phyloP scores from a whole-genome alignment of 352 stramenopile genomes.

The Albugo laibachii region DNA sequence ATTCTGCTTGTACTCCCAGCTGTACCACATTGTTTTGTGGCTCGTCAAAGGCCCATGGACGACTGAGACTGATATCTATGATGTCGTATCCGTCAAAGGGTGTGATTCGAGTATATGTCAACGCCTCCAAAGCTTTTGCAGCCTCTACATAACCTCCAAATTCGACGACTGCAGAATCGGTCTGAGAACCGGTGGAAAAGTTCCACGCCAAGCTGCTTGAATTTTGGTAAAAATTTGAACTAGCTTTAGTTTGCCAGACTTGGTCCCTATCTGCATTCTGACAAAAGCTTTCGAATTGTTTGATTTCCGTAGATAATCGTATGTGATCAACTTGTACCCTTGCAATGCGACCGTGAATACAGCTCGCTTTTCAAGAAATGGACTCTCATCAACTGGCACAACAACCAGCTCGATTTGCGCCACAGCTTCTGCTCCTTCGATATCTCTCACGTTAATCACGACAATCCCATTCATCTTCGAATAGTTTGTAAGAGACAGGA shows the following conservation, averaged over 20 bases:
- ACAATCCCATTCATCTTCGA: conserved; percentile 35
- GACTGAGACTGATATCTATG: conserved; percentile 29
- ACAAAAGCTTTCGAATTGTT: conserved; percentile 12
- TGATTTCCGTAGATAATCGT: not conserved
- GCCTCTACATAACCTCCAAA: conserved; percentile 12
- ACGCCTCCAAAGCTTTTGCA: conserved; percentile 10
- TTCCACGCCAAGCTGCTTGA: conserved; percentile 10
- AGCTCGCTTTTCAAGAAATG: not conserved
- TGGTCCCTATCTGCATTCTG: conserved; percentile 25
- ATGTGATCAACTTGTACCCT: conserved; percentile 1
- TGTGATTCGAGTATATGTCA: conserved; percentile 21
- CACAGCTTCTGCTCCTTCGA: not conserved
- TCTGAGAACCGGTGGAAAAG: conserved; percentile 9
- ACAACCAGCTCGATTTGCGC: conserved; percentile 1
- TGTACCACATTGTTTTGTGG: conserved; percentile 24
- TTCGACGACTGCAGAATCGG: conserved; percentile 9
- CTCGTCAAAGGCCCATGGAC: conserved; percentile 15
- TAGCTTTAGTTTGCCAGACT: conserved; percentile 23
- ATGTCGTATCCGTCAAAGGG: conserved; percentile 42
- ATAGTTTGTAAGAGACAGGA: conserved; percentile 13
- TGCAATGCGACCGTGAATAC: not conserved
- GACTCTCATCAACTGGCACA: conserved; percentile 1
- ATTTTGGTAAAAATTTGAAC: conserved; percentile 5
- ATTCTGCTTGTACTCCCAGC: conserved; percentile 15
- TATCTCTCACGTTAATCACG: conserved; percentile 4